Evolutionary conservation across 305 asterid species (phyloP), one percentile per base, ranked within the genome.

Genomic region (Fraxinus dipetala): DNA sequence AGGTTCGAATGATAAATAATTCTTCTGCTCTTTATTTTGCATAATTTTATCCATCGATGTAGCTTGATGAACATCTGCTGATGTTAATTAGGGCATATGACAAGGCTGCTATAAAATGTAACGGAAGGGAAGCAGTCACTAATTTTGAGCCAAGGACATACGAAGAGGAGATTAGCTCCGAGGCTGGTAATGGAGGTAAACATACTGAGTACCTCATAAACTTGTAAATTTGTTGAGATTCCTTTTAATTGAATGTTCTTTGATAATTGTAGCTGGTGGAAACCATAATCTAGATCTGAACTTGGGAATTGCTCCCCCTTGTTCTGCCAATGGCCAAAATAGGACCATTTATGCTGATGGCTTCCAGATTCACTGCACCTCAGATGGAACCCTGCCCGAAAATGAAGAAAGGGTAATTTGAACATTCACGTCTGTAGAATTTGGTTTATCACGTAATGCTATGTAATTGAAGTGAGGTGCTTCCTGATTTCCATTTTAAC

Each of bases 71-170:
- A 26, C 48, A 72, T 85, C 30, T 85, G 61, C 28, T 78, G 69
- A 31, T 80, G 81, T 79, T 78, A 78, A 65, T 81, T 82, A 95
- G 99, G 90, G 99, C 97, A 26, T 93, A 95, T 76, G 99, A 95
- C 81, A 95, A 91, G 86, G 96, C 98, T 74, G 99, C 98, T 78
- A 90, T 95, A 79, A 95, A 91, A 83, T 92, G 93, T 89, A 93
- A 87, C 7, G 97, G 99, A 76, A 89, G 91, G 85, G 99, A 93
- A 79, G 99, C 99, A 20, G 93, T 95, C 83, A 95, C 99, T 77
- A 95, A 93, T 85, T 95, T 95, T 79, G 97, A 93, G 70, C 85
- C 90, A 75, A 93, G 91, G 88, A 36, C 88, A 13, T 95, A 95
- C 43, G 94, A 89, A 80, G 93, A 80, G 59, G 97, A 95, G 79